phyloP scores from a whole-genome alignment of 2,329 filamentous ascomycete species.

The Calonectria honghensis region DNA sequence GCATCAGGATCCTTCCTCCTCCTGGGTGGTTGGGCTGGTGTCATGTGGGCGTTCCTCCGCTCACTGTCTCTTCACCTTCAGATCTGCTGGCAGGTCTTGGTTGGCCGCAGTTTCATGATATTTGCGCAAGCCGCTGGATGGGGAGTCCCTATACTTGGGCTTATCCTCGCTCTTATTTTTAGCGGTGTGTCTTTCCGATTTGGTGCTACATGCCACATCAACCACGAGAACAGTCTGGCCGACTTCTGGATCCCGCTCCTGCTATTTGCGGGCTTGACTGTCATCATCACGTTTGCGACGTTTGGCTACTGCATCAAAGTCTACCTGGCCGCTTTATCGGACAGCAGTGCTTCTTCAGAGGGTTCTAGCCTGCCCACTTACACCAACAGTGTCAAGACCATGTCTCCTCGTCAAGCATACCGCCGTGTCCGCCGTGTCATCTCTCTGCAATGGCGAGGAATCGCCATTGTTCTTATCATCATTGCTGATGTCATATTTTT shows the following conservation, averaged over 20 bases:
- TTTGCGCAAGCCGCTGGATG: slow-evolving; percentile 87
- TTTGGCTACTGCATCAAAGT: slow-evolving; percentile 96
- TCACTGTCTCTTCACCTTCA: slow-evolving; percentile 95
- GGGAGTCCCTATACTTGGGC: slow-evolving; percentile 85
- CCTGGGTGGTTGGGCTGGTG: slow-evolving; percentile 87
- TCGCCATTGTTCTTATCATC: slow-evolving; percentile 92
- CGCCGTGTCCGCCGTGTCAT: slow-evolving; percentile 90
- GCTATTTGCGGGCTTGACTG: slow-evolving; percentile 83
- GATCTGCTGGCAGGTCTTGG: slow-evolving; percentile 96
- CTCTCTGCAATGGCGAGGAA: slow-evolving; percentile 94
- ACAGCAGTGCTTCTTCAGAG: slow-evolving; percentile 81
- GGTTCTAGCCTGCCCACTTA: slow-evolving; percentile 83
- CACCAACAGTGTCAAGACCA: slow-evolving; percentile 82
- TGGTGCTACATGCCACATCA: slow-evolving; percentile 94
- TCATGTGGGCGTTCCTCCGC: slow-evolving; percentile 94
- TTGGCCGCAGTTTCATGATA: slow-evolving; percentile 93
- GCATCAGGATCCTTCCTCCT: slow-evolving; percentile 91
- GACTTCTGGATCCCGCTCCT: slow-evolving; percentile 94
- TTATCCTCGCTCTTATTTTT: slow-evolving; percentile 84
- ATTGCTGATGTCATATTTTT: slow-evolving; percentile 96
- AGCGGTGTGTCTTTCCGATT: slow-evolving; percentile 97
- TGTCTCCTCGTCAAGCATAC: slow-evolving; percentile 91
- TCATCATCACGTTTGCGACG: slow-evolving; percentile 88
- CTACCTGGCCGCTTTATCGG: slow-evolving; percentile 88
- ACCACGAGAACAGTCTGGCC: slow-evolving; percentile 87